Conservation (phyloP, 345 rosid genomes). For the Dipteronia dyeriana region DNA sequence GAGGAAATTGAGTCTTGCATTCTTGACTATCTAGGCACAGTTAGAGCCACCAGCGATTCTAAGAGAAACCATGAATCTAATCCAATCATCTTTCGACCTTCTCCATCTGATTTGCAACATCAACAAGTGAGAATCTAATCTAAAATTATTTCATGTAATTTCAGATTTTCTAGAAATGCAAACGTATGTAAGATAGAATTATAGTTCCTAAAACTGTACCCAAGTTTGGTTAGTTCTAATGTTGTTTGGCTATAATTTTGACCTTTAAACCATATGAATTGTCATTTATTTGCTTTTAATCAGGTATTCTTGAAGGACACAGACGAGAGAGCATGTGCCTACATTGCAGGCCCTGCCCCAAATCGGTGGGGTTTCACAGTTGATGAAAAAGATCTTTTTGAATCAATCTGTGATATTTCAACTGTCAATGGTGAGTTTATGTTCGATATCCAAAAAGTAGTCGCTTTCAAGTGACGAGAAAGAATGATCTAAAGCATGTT, state of each 20-base stretch:
- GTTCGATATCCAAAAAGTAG: not conserved
- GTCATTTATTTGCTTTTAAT: slow-evolving; percentile 26
- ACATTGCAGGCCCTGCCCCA: slow-evolving; percentile 99
- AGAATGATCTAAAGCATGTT: not conserved
- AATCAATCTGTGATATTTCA: slow-evolving; percentile 53
- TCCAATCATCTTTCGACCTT: slow-evolving; percentile 70
- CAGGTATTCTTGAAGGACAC: slow-evolving; percentile 98
- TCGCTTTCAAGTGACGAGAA: not conserved
- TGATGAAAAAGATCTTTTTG: slow-evolving; percentile 78
- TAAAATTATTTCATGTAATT: slow-evolving; percentile 17
- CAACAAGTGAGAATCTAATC: slow-evolving; percentile 67
- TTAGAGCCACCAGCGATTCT: slow-evolving; percentile 56
- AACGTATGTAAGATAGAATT: not conserved
- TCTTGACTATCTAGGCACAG: slow-evolving; percentile 93
- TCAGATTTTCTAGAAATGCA: not conserved
- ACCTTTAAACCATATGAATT: slow-evolving; percentile 7
- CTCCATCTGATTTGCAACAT: slow-evolving; percentile 69
- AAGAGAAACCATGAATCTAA: slow-evolving; percentile 35
- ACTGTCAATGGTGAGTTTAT: slow-evolving; percentile 54
- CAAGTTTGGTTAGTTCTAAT: slow-evolving; percentile 10
- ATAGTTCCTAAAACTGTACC: not conserved
- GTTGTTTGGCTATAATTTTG: not conserved
- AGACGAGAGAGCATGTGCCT: slow-evolving; percentile 99
- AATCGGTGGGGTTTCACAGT: slow-evolving; percentile 96
- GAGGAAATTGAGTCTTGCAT: slow-evolving; percentile 84